Conservation (phyloP, 768 basidiomycete species). For the Lepiota venenata region DNA sequence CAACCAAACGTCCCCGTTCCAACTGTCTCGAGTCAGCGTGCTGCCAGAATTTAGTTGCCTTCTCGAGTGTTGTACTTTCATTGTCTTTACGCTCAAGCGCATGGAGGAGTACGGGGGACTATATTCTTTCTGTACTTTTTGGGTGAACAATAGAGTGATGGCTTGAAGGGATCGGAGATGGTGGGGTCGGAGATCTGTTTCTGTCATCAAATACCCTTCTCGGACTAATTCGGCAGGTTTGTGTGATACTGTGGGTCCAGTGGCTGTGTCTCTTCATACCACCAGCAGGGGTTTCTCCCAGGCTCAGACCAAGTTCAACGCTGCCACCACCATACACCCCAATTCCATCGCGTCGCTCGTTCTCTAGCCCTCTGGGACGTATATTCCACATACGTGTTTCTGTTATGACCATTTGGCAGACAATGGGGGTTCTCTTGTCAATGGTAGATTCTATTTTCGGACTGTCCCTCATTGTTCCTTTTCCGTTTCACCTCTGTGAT, state of each 20-base stretch:
- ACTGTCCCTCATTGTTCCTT: not conserved
- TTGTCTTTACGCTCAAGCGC: not conserved
- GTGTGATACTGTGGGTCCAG: conserved; percentile 23
- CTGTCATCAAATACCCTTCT: conserved; percentile 4
- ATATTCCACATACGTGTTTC: not conserved
- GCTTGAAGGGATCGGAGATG: conserved; percentile 11
- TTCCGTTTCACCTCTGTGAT: not conserved
- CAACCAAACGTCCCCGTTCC: not conserved
- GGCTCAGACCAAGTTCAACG: not conserved
- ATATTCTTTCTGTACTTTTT: conserved; percentile 3
- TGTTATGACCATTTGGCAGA: not conserved
- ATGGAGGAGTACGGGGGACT: not conserved
- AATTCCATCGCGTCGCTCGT: not conserved
- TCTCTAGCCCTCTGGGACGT: no score
- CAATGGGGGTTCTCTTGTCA: not conserved
- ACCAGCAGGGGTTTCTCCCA: not conserved
- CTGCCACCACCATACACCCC: not conserved
- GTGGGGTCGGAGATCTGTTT: not conserved
- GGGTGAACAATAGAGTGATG: conserved; percentile 19
- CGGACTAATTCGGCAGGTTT: conserved; percentile 11
- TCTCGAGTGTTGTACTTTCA: not conserved
- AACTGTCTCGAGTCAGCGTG: not conserved
- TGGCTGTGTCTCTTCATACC: conserved; percentile 16
- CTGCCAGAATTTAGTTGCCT: not conserved
- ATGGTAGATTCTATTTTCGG: not conserved